These are phyloP conservation scores for Pyricularia sp. DNA, from an alignment of 2,329 filamentous ascomycete genomes.

Conservation along the genomic window DNA sequence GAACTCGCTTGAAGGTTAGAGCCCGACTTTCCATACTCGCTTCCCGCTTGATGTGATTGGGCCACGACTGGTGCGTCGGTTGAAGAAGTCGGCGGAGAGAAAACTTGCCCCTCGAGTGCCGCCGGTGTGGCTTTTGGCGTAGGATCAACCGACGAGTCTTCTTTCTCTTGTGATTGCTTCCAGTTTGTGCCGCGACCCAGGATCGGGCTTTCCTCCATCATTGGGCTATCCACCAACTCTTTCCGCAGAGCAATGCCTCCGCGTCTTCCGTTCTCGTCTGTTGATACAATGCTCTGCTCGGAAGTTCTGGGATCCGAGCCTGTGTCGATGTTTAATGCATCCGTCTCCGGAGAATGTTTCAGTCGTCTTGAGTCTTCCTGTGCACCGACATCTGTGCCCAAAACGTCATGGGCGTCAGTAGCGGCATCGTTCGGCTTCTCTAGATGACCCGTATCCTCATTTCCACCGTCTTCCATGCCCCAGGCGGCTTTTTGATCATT, in stretches of 20 bases:
- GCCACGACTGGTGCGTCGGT: not conserved
- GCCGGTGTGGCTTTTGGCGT: constrained; percentile 5
- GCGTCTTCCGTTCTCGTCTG: constrained; percentile 9
- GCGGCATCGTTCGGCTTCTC: not conserved
- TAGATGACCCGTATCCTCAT: not conserved
- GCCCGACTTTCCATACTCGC: not conserved
- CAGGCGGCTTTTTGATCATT: not conserved
- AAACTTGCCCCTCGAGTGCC: not conserved
- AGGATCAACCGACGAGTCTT: not conserved
- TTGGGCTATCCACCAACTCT: constrained; percentile 8
- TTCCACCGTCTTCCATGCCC: not conserved
- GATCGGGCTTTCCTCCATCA: constrained; percentile 12
- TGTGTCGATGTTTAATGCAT: not conserved
- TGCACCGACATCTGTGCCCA: not conserved
- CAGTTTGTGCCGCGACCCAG: constrained; percentile 12
- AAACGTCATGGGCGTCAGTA: not conserved
- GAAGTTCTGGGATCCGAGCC: constrained; percentile 7
- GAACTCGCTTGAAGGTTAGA: not conserved
- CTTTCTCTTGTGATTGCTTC: not conserved
- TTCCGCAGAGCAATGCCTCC: constrained; percentile 9
- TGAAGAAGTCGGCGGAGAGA: not conserved
- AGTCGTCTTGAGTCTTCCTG: not conserved
- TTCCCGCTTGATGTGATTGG: not conserved
- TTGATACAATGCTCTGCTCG: constrained; percentile 8
- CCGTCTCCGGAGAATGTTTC: not conserved